Evolutionary conservation across 2,329 filamentous ascomycete species (phyloP), one percentile per base, ranked within the genome.

Genomic region (Pyrenochaeta sp.): DNA sequence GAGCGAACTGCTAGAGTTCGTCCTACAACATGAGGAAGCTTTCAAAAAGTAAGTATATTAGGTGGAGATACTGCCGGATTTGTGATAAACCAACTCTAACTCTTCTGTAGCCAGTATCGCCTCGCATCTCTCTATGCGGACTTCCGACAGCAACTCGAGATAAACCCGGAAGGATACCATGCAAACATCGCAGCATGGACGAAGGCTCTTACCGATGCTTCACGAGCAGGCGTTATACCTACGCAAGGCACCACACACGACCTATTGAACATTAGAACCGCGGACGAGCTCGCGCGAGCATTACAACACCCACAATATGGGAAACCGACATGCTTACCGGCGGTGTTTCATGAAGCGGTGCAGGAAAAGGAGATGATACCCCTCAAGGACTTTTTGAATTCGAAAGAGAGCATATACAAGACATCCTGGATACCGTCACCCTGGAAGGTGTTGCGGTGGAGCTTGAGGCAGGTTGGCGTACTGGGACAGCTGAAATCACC

Each of bases 61-160:
- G 4, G 40, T 8, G 15, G 10, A 13, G 40, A 25, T 25, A 19
- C 22, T 25, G 25, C 19, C 40, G 2, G 4, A 13, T 25, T 25
- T 27, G 4, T 13, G 19, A 22, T 15, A 46, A 37, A 57, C 66
- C 19, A 19, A 19, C 19, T 19, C 19, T 69, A 54, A 70, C 53
- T 19, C 5, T 46, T 19, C 24, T 15, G 42, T 62, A 77, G 75
- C 65, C 92, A 90, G 80, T 86, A 89, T 62, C 91, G 93, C 49
- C 84, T 97, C 12, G 89, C 91, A 12, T 93, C 92, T 5, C 87
- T 97, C 45, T 97, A 96, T 80, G 93, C 92, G 47, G 93, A 97
- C 76, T 96, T 97, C 73, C 83, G 87, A 37, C 79, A 86, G 5
- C 92, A 94, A 66, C 85, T 85, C 68, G 86, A 85, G 39, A 86